Conservation (phyloP, 192 early-diverging fungal species). For the Neocallimastix lanati region DNA sequence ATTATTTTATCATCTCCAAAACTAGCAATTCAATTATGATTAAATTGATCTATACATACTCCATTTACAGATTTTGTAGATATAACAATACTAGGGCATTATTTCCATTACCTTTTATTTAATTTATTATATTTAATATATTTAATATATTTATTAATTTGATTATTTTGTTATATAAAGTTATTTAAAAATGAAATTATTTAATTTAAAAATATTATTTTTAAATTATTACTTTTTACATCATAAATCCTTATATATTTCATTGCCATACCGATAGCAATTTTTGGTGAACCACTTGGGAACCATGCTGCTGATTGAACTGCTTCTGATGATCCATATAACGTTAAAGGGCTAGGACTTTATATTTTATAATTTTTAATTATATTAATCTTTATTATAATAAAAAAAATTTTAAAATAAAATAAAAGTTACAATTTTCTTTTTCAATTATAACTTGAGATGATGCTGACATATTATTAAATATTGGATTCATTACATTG, state of each 20-base stretch:
- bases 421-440: not conserved
- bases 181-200: too few relatives aligned
- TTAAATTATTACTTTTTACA: conserved; percentile 22
- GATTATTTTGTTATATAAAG: too few relatives aligned
- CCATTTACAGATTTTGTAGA: conserved; percentile 53
- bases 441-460: not conserved
- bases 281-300: conserved; percentile 18
- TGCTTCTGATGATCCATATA: conserved; percentile 45
- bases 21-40: conserved; percentile 46
- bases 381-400: too few relatives aligned
- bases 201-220: too few relatives aligned
- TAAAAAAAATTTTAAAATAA: too few relatives aligned
- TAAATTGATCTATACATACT: conserved; percentile 45
- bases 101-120: conserved; percentile 7
- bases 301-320: conserved; percentile 54
- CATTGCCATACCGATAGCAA: conserved; percentile 51
- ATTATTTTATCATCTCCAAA: conserved; percentile 46
- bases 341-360: conserved; percentile 14
- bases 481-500: not conserved
- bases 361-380: too few relatives aligned
- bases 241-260: conserved; percentile 56
- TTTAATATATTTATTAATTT: too few relatives aligned
- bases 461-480: not conserved
- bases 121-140: too few relatives aligned
- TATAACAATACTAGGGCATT: conserved; percentile 26